Base-by-base conservation (phyloP, 345 rosid species). In the Triadica sebifera region DNA sequence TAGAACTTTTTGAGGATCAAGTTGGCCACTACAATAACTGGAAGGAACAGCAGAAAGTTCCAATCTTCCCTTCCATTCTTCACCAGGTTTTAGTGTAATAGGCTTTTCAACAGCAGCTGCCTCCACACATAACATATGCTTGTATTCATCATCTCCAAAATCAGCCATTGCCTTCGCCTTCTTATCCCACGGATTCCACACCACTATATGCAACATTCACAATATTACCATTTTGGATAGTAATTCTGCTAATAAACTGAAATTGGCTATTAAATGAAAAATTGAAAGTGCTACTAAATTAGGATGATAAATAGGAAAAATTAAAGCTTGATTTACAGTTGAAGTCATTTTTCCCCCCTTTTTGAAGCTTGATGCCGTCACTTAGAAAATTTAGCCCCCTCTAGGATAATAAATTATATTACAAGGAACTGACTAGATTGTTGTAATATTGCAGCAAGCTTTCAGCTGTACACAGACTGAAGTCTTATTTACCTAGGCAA, bases 21-120 rank as follows among this genome's bases (percentile, higher is more conserved):
- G 98, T 75, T 93, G 98, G 45, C 99, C 97, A 61, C 99, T 93
- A 70, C 97, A 89, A 82, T 91, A 95, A 80, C 97, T 93, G 52
- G 98, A 93, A 55, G 97, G 97, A 75, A 93, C 98, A 58, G 92
- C 88, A 46, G 94, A 93, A 56, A 95, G 89, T 67, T 95, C 97
- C 80, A 84, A 90, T 75, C 93, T 90, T 75, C 99, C 98, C 80
- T 69, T 95, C 98, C 99, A 93, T 76, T 93, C 98, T 81, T 93
- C 97, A 15, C 81, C 73, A 15, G 77, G 77, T 45, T 77, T 77
- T 22, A 77, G 50, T 4, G 80, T 65, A 24, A 77, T 64, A 5
- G 80, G 37, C 52, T 71, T 77, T 49, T 72, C 80, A 8, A 72
- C 52, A 12, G 75, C 80, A 20, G 80, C 80, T 10, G 76, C 80